Conservation (phyloP, 192 early-diverging fungal genomes). For the Coemansia umbellata region DNA sequence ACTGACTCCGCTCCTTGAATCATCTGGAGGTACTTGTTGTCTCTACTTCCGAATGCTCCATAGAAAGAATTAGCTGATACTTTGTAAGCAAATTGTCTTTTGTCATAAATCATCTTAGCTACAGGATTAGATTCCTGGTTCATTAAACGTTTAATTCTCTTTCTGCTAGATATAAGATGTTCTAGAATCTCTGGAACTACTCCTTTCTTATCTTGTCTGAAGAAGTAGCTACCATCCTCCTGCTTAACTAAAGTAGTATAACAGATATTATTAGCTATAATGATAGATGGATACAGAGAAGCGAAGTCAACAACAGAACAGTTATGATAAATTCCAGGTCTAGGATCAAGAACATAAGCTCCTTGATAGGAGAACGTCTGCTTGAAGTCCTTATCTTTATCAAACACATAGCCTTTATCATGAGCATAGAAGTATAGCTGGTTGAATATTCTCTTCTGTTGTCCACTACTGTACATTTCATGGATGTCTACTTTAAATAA, state of each 20-base stretch:
- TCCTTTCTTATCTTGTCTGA: too few relatives aligned
- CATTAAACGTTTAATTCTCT: conserved; percentile 1
- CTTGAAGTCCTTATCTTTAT: conserved; percentile 11
- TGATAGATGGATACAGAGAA: conserved; percentile 26
- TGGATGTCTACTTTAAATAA: conserved; percentile 10
- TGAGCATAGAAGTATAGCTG: conserved; percentile 20
- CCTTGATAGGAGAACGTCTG: conserved; percentile 11
- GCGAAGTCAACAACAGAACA: conserved; percentile 19
- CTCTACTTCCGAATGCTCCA: conserved; percentile 22
- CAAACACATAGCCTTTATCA: conserved; percentile 5
- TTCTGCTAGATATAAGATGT: conserved; percentile 5
- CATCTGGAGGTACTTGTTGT: conserved; percentile 11
- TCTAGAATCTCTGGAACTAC: conserved; percentile 8
- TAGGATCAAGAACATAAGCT: conserved; percentile 19
- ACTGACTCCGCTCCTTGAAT: conserved; percentile 5
- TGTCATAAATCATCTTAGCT: conserved; percentile 8
- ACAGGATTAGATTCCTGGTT: conserved; percentile 7
- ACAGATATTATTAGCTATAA: conserved; percentile 27
- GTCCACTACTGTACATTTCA: conserved; percentile 24
- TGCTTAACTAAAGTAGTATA: conserved; percentile 14
- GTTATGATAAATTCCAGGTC: conserved; percentile 11
- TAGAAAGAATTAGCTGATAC: conserved; percentile 27
- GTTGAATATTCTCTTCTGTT: conserved; percentile 26
- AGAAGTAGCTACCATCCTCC: background rate
- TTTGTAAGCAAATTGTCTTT: conserved; percentile 22